Evolutionary conservation across 495 filamentous ascomycete genomes (phyloP), one percentile per base, ranked within the genome.

Genomic region (Daldinia decipiens): DNA sequence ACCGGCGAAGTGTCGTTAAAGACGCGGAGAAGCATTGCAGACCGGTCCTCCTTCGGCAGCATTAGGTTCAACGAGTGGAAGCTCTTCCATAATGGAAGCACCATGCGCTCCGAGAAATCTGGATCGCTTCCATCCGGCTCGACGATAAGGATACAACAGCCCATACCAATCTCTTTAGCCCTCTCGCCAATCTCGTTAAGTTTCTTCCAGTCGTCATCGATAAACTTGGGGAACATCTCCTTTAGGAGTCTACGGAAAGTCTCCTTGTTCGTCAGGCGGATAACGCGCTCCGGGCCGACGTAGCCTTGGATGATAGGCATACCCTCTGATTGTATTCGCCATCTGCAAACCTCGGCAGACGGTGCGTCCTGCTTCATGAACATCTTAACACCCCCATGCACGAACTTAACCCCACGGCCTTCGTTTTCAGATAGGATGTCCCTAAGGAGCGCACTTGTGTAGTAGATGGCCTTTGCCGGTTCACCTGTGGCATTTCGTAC

Each of bases 301-400:
- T 94, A 97, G 19, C 92, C 90, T 76, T 96, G 91, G 45, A 96
- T 82, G 59, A 98, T 92, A 12, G 89, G 87, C 80, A 99, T 84
- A 0, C 95, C 95, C 77, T 99, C 95, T 21, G 88, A 92, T 84
- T 99, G 95, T 71, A 99, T 95, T 17, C 95, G 88, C 95, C 95
- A 99, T 38, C 89, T 86, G 82, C 94, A 97, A 19, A 94, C 91
- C 45, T 91, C 90, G 47, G 86, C 87, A 27, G 87, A 90, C 71
- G 97, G 95, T 0, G 92, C 91, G 73, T 98, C 94, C 75, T 99
- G 95, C 81, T 95, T 95, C 79, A 98, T 93, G 79, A 97, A 98
- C 89, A 98, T 97, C 82, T 97, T 97, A 29, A 99, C 93, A 66
- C 95, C 95, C 64, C 91, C 94, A 79, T 99, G 95, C 40, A 98